Conservation (phyloP, 169 alveolate species). For the Cryptosporidium xiaoi region DNA sequence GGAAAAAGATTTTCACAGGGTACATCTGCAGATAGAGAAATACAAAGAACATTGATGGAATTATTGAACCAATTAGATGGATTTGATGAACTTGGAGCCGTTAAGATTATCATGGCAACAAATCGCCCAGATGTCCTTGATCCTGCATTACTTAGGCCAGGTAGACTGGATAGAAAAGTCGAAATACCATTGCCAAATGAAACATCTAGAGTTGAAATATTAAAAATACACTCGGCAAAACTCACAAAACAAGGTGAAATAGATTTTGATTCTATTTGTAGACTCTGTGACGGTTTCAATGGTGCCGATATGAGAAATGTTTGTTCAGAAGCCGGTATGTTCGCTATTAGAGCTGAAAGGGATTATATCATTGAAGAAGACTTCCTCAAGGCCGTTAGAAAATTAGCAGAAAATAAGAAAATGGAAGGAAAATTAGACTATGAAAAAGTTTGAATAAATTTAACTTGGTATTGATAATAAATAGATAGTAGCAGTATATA, state of each 20-base stretch:
- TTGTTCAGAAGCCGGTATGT: slow-evolving; percentile 99
- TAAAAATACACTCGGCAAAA: slow-evolving; percentile 95
- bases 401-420: slow-evolving; percentile 95
- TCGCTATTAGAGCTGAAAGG: slow-evolving; percentile 98
- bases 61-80: slow-evolving; percentile 98
- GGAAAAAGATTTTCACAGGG: slow-evolving; percentile 98
- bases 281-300: slow-evolving; percentile 96
- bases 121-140: slow-evolving; percentile 99
- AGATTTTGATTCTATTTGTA: slow-evolving; percentile 93
- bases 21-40: slow-evolving; percentile 98
- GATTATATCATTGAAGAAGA: slow-evolving; percentile 98
- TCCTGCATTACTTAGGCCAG: slow-evolving; percentile 99
- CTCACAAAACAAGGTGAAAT: slow-evolving; percentile 96
- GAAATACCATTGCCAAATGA: slow-evolving; percentile 99
- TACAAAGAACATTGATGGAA: slow-evolving; percentile 97
- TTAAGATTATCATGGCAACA: slow-evolving; percentile 99
- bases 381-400: slow-evolving; percentile 96
- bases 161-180: slow-evolving; percentile 98
- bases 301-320: slow-evolving; percentile 99
- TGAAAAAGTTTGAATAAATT: slow-evolving; percentile 81
- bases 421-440: slow-evolving; percentile 96
- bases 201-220: slow-evolving; percentile 93
- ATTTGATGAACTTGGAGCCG: slow-evolving; percentile 98
- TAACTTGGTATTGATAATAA: neutral
- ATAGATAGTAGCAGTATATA: neutral